phyloP scores from a whole-genome alignment of 225 moss, liverwort and hornwort species.

The Sphagnum tenellum region DNA sequence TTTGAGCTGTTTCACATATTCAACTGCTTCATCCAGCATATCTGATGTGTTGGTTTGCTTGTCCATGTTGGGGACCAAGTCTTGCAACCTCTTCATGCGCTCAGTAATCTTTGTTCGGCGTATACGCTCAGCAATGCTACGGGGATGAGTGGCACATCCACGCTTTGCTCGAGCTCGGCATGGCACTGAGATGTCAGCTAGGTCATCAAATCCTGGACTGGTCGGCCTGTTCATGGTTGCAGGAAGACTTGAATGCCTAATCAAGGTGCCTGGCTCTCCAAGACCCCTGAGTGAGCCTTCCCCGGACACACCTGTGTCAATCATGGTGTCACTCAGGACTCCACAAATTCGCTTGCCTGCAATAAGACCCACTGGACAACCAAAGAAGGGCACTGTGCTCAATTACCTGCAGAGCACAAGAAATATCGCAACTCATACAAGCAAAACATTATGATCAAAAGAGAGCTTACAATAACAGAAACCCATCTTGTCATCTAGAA shows the following conservation, averaged over 20 bases:
- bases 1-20: conserved; percentile 55
- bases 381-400: background rate
- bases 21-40: conserved; percentile 63
- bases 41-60: conserved; percentile 59
- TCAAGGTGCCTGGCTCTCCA: conserved; percentile 27
- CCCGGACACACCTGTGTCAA: conserved; percentile 7
- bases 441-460: too few species aligned
- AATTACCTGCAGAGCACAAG: too few species aligned
- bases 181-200: conserved; percentile 26
- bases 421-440: too few species aligned
- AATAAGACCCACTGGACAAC: conserved; percentile 4
- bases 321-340: conserved; percentile 20
- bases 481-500: too few species aligned
- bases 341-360: conserved; percentile 20
- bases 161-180: conserved; percentile 46
- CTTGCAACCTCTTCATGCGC: conserved; percentile 66
- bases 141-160: conserved; percentile 55
- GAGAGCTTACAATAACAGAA: too few species aligned
- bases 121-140: conserved; percentile 58
- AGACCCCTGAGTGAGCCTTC: conserved; percentile 14
- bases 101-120: conserved; percentile 53
- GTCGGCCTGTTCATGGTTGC: conserved; percentile 18
- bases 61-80: conserved; percentile 54
- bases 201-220: conserved; percentile 34
- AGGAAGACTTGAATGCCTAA: conserved; percentile 40